These are phyloP conservation scores for Colletotrichum sp. DNA, from an alignment of 2,329 filamentous ascomycete genomes.

Conservation along the genomic window DNA sequence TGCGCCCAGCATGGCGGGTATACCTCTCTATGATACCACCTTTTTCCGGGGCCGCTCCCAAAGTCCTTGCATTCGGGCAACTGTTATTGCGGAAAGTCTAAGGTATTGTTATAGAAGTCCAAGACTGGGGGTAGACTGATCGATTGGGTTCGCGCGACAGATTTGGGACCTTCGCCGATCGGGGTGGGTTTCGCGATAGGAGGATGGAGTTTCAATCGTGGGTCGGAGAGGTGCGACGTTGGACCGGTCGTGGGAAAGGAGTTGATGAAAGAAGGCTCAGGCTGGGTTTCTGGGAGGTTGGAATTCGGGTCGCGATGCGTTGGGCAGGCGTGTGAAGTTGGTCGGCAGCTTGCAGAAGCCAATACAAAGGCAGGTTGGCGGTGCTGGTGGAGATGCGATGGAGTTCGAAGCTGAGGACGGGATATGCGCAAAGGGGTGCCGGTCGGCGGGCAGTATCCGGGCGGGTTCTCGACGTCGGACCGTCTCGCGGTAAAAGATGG, in stretches of 20 bases:
- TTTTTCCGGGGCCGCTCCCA: conserved; percentile 19
- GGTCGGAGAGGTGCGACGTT: not conserved
- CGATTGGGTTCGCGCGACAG: not conserved
- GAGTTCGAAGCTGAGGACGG: not conserved
- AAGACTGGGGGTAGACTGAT: not conserved
- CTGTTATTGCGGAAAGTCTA: not conserved
- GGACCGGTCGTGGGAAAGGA: not conserved
- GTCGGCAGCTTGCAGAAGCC: conserved; percentile 4
- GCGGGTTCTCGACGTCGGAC: not conserved
- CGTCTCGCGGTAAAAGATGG: not conserved
- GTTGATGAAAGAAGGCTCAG: not conserved
- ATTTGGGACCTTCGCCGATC: not conserved
- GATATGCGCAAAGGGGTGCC: not conserved
- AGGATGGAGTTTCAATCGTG: not conserved
- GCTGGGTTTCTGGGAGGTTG: not conserved
- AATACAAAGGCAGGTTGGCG: conserved; percentile 10
- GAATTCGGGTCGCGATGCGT: not conserved
- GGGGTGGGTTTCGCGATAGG: not conserved
- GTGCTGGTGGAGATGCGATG: conserved; percentile 14
- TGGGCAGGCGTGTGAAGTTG: not conserved
- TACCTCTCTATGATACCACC: conserved; percentile 24
- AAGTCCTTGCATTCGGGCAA: conserved; percentile 22
- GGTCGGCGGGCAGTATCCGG: not conserved
- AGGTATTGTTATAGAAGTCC: not conserved
- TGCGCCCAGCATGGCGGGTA: conserved; percentile 54